A percentile compares a stretch with the other conserved stretches of the same genome.
These are phyloP conservation scores for Chalciporus sphaerocephalus DNA, from an alignment of 768 basidiomycete species.

Conservation along the genomic window DNA sequence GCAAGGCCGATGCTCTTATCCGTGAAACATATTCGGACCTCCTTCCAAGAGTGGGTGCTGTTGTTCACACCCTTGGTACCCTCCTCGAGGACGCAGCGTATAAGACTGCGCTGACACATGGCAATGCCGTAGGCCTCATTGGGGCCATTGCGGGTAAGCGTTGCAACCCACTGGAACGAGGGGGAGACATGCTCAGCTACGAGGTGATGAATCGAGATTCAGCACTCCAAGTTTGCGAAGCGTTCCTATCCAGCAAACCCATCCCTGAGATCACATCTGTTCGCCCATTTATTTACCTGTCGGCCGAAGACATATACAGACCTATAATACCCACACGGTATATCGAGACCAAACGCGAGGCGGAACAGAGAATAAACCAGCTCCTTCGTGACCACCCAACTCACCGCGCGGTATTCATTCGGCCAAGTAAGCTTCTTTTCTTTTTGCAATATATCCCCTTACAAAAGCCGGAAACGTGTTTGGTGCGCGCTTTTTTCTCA, in stretches of 20 bases:
- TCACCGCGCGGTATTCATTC: conserved; percentile 73
- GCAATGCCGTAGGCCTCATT: conserved; percentile 50
- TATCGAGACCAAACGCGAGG: conserved; percentile 91
- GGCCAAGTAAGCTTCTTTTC: conserved; percentile 67
- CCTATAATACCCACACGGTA: conserved; percentile 84
- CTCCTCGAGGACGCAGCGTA: conserved; percentile 79
- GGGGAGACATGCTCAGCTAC: conserved; percentile 49
- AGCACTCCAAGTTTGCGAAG: conserved; percentile 76
- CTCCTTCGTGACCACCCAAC: conserved; percentile 42
- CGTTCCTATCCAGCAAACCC: conserved; percentile 53
- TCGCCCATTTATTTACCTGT: conserved; percentile 88
- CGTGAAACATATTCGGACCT: conserved; percentile 70
- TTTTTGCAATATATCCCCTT: conserved; percentile 10
- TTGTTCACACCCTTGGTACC: conserved; percentile 92
- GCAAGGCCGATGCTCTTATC: conserved; percentile 73
- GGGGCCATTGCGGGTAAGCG: conserved; percentile 44
- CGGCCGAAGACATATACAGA: conserved; percentile 82
- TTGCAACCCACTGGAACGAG: conserved; percentile 57
- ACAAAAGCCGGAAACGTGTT: conserved; percentile 12
- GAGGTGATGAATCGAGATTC: conserved; percentile 85
- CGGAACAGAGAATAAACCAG: conserved; percentile 65
- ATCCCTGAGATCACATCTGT: conserved; percentile 25
- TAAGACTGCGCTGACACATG: conserved; percentile 65
- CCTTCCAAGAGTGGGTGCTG: conserved; percentile 62
- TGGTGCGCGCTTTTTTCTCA: conserved; percentile 3